phyloP scores from a whole-genome alignment of 73 alveolate genomes.

The Tetrahymena malaccensis region DNA sequence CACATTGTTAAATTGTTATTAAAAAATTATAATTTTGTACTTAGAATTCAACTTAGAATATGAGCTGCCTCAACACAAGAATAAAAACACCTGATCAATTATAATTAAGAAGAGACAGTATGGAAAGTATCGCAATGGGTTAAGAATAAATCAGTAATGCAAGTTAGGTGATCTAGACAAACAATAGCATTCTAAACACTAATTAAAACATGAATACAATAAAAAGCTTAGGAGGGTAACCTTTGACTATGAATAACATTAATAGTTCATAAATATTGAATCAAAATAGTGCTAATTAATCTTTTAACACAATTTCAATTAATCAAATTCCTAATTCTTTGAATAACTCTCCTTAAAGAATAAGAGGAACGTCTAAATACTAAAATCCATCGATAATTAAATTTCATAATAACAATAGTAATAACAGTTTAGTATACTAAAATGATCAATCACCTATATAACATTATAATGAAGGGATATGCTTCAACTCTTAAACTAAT shows the following conservation, averaged over 20 bases:
- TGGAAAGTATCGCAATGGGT: not conserved
- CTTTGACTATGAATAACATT: not conserved
- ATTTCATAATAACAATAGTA: not conserved
- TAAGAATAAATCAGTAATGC: not conserved
- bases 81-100: not conserved
- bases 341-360: not conserved
- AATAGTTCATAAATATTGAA: not conserved
- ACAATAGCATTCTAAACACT: not conserved
- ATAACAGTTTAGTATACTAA: not conserved
- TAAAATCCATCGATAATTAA: not conserved
- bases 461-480: not conserved
- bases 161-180: not conserved
- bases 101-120: not conserved
- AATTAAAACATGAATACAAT: not conserved
- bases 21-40: not conserved
- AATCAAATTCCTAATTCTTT: not conserved
- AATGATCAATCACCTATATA: not conserved
- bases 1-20: too few relatives aligned
- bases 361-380: not conserved
- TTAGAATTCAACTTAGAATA: not conserved
- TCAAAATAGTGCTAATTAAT: not conserved
- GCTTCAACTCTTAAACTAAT: not conserved
- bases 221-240: not conserved
- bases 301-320: not conserved
- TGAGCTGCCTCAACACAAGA: not conserved